Base-by-base conservation (phyloP, 2,329 filamentous ascomycete species). In the Neospermospora avenae region DNA sequence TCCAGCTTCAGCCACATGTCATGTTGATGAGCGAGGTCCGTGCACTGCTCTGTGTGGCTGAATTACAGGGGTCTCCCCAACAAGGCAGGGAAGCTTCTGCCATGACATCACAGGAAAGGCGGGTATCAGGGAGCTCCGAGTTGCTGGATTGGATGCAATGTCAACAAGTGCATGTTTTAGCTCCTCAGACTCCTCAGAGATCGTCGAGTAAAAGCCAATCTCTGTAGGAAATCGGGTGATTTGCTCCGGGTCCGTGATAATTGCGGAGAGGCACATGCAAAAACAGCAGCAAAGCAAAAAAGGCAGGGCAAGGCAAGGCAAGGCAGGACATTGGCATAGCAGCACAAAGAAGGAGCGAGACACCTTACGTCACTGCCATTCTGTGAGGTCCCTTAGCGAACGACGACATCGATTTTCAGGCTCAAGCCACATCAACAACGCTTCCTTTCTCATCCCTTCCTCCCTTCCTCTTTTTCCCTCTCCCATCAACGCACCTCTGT, bases 361-460 rank as follows among this genome's bases (percentile, higher is more conserved):
- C 22, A 20, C 51, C 22, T 55, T 55, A 55, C 53, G 53, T 55
- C 53, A 55, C 41, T 34, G 53, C 51, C 34, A 42, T 51, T 51
- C 48, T 37, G 18, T 31, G 31, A 37, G 10, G 48, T 51, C 34
- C 48, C 35, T 39, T 54, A 42, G 51, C 51, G 49, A 54, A 54
- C 51, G 31, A 51, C 51, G 35, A 54, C 51, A 54, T 41, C 51
- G 48, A 41, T 13, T 45, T 42, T 22, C 39, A 6, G 4, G 3
- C 53, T 22, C 41, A 20, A 55, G 52, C 52, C 52, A 55, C 52
- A 55, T 22, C 39, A 41, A 35, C 53, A 55, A 55, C 39, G 8
- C 25, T 24, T 35, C 16, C 28, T 11, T 22, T 28, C 24, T 28
- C 44, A 14, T 3, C 18, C 5, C n/a, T n/a, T n/a, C 39, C 39